Conservation (phyloP, 1,284 basidiomycete genomes). For the Ganoderma leucocontextum region DNA sequence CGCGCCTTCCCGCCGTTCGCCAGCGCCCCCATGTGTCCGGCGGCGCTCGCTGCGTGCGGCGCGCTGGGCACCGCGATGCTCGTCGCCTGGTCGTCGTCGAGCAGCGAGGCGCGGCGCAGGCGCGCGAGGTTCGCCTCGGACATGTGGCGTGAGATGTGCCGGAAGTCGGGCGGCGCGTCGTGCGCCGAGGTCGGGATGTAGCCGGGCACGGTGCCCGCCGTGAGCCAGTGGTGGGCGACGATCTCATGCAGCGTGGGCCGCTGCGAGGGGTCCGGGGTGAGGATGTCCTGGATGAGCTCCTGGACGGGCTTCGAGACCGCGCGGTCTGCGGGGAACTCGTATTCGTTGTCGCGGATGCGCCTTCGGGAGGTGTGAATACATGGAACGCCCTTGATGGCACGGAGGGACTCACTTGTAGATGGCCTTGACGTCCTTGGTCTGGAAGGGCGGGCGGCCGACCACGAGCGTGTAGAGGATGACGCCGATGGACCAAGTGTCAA, state of each 20-base stretch:
- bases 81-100: constrained; percentile 67
- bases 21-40: neutral
- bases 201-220: constrained; percentile 80
- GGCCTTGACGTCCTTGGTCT: constrained; percentile 95
- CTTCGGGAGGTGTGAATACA: constrained; percentile 48
- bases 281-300: constrained; percentile 85
- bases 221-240: constrained; percentile 88
- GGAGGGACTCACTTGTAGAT: constrained; percentile 80
- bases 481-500: constrained; percentile 97
- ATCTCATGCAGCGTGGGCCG: constrained; percentile 90
- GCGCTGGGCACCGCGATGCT: constrained; percentile 50
- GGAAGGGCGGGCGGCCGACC: constrained; percentile 95
- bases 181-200: constrained; percentile 84
- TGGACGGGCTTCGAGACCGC: constrained; percentile 77
- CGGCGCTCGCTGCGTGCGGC: constrained; percentile 12
- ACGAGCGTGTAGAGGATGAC: constrained; percentile 97
- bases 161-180: constrained; percentile 79
- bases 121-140: constrained; percentile 78
- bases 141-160: constrained; percentile 66
- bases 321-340: constrained; percentile 89
- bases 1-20: constrained; percentile 43
- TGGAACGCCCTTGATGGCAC: no score
- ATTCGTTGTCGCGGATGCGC: constrained; percentile 93
- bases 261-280: constrained; percentile 83
- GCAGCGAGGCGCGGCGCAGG: constrained; percentile 63